Base-by-base conservation (phyloP, 257 asterid genomes). In the Rauvolfia tetraphylla region DNA sequence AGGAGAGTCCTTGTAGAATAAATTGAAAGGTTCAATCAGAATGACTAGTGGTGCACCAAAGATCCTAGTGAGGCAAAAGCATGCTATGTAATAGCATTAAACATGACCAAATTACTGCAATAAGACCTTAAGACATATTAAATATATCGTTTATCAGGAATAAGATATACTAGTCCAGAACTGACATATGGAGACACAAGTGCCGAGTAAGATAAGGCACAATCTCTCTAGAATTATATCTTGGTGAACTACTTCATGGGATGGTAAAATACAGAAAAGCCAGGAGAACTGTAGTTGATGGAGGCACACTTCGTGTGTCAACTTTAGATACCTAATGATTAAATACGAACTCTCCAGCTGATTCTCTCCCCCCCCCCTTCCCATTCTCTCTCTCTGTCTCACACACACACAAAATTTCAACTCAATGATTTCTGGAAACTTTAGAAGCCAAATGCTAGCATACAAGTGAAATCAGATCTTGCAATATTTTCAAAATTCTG, bases 31-130 rank as follows among this genome's bases (percentile, higher is more conserved):
- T 22, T 7, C 58, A 49, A 79, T 54, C 18, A 61, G 13, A 38
- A 25, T 4, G 20, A 15, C 23, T 7, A 59, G 49, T 46, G 20
- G 31, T 61, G 68, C 17, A 27, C 57, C 7, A 27, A 68, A 53
- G 27, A 67, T 29, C 69, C 68, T 69, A 58, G 57, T 69, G 46
- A 57, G 38, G 36, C 51, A 7, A 69, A 75, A 31, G 7, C 48
- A 29, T 8, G 31, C 51, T 48, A 23, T 31, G 38, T 31, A 34
- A 34, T 57, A 29, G 62, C 23, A 25, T 57, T 69, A 18, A 77
- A 42, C 42, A 53, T 8, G 27, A 51, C 3, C 4, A 23, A 7
- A 41, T 29, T 25, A 41, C 29, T n/a, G 38, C 6, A 54, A n/a
- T 10, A 51, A 75, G 25, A 25, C 12, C 41, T 12, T 27, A 29